Base-by-base conservation (phyloP, 306 rosid genomes). In the Gleditsia sinensis region DNA sequence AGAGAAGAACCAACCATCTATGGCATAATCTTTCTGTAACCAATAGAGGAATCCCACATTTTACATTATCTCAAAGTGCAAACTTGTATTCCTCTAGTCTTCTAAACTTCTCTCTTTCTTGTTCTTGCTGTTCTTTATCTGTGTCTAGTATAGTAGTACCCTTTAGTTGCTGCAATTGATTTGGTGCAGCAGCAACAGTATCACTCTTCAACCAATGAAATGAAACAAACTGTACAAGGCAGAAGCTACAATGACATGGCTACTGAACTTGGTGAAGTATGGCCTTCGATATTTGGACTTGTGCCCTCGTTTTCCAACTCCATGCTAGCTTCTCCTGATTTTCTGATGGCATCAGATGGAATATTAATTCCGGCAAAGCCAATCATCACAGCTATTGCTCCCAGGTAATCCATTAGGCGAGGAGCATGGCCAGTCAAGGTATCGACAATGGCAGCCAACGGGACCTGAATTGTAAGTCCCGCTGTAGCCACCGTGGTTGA, bases 401-500 rank as follows among this genome's bases (percentile, higher is more conserved):
- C 99, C 27, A 94, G 86, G 77, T 87, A 94, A 84, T 92, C 86
- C 86, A 91, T 78, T 55, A 80, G 56, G 69, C 77, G 90, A 74
- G 97, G 99, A 16, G 93, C 91, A 79, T 80, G 67, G 72, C 99
- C 99, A 0, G 82, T 87, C 66, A 92, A 8, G 2, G 96, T 84
- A 76, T 94, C 97, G 0, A 94, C 92, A 48, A 94, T 27, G 21
- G 99, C 99, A 1, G 97, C 99, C 86, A 94, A 72, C 6, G 99
- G 99, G 23, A 94, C 96, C 83, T 94, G 99, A 79, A 94, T 90
- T 2, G 97, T 83, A 53, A 94, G 96, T 70, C 99, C 99, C 7
- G 99, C 99, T 1, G 97, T 87, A 59, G 99, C 99, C 27, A 94
- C 96, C 0, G 99, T 94, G 20, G 99, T 90, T 25, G 99, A 87